Evolutionary conservation across 1,284 basidiomycete species (phyloP), one percentile per base, ranked within the genome.

Genomic region (Ustilago trichophora): DNA sequence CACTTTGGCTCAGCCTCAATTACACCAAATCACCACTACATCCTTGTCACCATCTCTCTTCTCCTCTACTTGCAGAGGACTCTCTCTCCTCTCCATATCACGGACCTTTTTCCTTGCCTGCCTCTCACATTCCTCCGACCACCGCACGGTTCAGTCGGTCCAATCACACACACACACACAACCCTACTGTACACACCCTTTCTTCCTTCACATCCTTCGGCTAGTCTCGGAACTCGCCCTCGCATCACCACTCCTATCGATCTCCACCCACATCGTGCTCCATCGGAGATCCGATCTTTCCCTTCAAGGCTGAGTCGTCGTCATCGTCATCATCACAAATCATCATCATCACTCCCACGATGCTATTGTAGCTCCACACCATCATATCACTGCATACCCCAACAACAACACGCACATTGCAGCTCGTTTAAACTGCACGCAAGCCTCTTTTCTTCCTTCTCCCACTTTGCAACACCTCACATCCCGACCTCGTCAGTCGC

Each of bases 361-460:
- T 60, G 57, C 46, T 9, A 31, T 48, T 60, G 31, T 56, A 56
- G 38, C 52, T 35, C 46, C 16, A 51, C 33, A 15, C 18, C 34
- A 34, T n/a, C 13, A 29, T n/a, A 15, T 24, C 25, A 22, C 15
- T 25, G 8, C 32, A 27, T 29, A 27, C 15, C 32, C 27, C 16
- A 29, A 29, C 7, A n/a, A n/a, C n/a, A n/a, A n/a, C n/a, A n/a
- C n/a, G n/a, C n/a, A 43, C 29, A 32, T 43, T 43, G n/a, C 21
- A 9, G n/a, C n/a, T n/a, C n/a, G n/a, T n/a, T n/a, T n/a, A n/a
- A n/a, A n/a, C n/a, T n/a, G n/a, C n/a, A n/a, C n/a, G n/a, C n/a
- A n/a, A n/a, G n/a, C n/a, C n/a, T n/a, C n/a, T n/a, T n/a, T n/a
- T n/a, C n/a, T n/a, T n/a, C n/a, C n/a, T n/a, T n/a, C n/a, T n/a